Percentiles rank a stretch among this genome's conserved stretches.
phyloP scores from a whole-genome alignment of 1,139 yeast species.

The Geotrichum candidum region DNA sequence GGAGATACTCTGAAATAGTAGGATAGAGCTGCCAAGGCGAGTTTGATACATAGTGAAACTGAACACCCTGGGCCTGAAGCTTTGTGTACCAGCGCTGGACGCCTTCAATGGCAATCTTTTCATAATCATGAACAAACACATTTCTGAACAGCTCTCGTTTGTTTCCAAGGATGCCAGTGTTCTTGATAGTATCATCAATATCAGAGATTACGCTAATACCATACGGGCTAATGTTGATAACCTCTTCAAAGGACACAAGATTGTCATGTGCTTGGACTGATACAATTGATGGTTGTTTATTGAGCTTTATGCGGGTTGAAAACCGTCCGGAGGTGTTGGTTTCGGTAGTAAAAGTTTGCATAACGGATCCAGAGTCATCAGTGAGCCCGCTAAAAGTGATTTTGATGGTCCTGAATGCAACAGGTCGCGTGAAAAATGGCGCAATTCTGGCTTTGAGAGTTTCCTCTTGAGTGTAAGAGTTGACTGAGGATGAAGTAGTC shows the following conservation, averaged over 20 bases:
- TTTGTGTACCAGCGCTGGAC: conserved; percentile 64
- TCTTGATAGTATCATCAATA: conserved; percentile 88
- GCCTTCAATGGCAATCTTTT: conserved; percentile 64
- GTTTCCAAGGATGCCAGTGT: conserved; percentile 85
- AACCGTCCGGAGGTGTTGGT: conserved; percentile 38
- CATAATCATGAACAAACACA: conserved; percentile 59
- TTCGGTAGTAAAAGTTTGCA: conserved; percentile 13
- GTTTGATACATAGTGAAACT: conserved; percentile 88
- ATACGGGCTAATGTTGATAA: conserved; percentile 26
- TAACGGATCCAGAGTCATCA: conserved; percentile 6
- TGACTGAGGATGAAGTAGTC: conserved; percentile 1
- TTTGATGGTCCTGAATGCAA: conserved; percentile 19
- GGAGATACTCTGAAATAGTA: conserved; percentile 55
- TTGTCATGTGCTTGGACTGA: conserved; percentile 25
- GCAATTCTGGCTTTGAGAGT: conserved; percentile 25
- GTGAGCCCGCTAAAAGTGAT: conserved; percentile 13
- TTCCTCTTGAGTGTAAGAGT: conserved; percentile 17
- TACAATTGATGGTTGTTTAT: conserved; percentile 25
- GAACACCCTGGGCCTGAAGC: conserved; percentile 40
- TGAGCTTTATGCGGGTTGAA: conserved; percentile 30
- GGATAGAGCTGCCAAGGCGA: conserved; percentile 88
- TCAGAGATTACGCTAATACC: conserved; percentile 82
- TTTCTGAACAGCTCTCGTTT: conserved; percentile 76
- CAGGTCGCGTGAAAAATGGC: conserved; percentile 28
- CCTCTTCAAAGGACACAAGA: conserved; percentile 18